These are phyloP conservation scores for Trametes meyenii DNA, from an alignment of 768 basidiomycete genomes.

Conservation along the genomic window DNA sequence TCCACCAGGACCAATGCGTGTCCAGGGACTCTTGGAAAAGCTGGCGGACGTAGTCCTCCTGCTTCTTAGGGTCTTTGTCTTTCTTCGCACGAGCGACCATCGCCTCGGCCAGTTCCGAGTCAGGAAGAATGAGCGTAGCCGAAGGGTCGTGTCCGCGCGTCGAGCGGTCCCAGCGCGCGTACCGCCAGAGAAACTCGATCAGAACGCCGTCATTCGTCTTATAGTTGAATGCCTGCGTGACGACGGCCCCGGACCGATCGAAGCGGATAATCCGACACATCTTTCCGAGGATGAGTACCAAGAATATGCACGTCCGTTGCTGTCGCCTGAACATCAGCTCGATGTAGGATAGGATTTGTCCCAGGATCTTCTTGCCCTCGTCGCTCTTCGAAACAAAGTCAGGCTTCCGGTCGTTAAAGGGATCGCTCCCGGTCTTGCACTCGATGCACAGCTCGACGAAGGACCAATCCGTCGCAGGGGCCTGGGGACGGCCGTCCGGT, in stretches of 20 bases:
- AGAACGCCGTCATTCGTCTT: neutral
- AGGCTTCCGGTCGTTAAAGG: neutral
- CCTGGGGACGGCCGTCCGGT: neutral
- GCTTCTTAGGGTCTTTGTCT: neutral
- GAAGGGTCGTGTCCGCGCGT: neutral
- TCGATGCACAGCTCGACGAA: conserved; percentile 2
- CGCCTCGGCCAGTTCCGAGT: neutral
- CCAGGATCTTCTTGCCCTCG: neutral
- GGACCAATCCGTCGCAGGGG: conserved; percentile 28
- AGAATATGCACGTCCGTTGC: conserved; percentile 1
- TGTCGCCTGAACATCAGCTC: conserved; percentile 2
- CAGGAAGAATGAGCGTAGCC: conserved; percentile 1
- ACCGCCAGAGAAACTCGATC: conserved; percentile 11
- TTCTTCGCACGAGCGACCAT: neutral
- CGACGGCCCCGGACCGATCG: conserved; percentile 5
- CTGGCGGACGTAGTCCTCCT: neutral
- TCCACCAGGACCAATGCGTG: neutral
- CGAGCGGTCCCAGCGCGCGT: neutral
- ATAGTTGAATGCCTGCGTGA: conserved; percentile 9
- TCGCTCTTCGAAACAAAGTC: neutral
- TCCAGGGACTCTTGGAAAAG: neutral
- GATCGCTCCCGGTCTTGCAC: conserved; percentile 2
- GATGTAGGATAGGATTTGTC: conserved; percentile 7
- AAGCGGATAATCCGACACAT: conserved; percentile 8
- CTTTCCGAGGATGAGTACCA: conserved; percentile 4